These are phyloP conservation scores for Eutrema heterophyllum DNA, from an alignment of 345 rosid species.

Conservation along the genomic window DNA sequence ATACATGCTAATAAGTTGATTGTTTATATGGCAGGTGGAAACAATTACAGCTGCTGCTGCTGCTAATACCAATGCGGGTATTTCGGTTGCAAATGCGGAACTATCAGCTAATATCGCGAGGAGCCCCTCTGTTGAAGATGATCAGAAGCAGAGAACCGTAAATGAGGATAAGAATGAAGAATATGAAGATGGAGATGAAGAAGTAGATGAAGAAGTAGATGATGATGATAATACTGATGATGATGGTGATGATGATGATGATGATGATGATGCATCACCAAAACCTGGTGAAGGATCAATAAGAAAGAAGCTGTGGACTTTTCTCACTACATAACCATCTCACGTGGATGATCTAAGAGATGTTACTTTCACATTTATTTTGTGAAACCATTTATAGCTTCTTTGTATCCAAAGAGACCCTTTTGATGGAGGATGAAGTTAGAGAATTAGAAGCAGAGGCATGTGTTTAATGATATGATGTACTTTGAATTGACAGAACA, in stretches of 20 bases:
- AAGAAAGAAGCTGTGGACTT: conserved; percentile 78
- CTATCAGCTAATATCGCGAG: conserved; percentile 33
- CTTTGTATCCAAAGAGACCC: conserved; percentile 15
- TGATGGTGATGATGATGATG: conserved; percentile 29
- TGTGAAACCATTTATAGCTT: conserved; percentile 22
- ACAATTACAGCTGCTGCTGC: conserved; percentile 20
- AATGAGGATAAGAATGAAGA: conserved; percentile 35
- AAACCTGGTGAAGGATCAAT: conserved; percentile 59
- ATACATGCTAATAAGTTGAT: conserved; percentile 7
- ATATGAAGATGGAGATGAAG: conserved; percentile 30
- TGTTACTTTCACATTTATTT: conserved; percentile 32
- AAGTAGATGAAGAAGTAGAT: conserved; percentile 11
- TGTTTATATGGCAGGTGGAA: conserved; percentile 38
- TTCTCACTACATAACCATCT: conserved; percentile 49
- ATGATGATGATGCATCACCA: conserved; percentile 43
- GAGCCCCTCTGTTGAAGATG: conserved; percentile 39
- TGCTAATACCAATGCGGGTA: conserved; percentile 32
- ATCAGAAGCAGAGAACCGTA: conserved; percentile 41
- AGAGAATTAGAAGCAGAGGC: conserved; percentile 23
- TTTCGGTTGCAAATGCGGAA: conserved; percentile 30
- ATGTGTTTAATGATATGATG: conserved; percentile 23
- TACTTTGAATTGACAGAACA: conserved; percentile 27
- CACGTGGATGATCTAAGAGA: conserved; percentile 29
- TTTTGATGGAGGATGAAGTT: conserved; percentile 12
- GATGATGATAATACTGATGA: conserved; percentile 37